These are phyloP conservation scores for Passiflora organensis DNA, from an alignment of 345 rosid genomes.

Conservation along the genomic window DNA sequence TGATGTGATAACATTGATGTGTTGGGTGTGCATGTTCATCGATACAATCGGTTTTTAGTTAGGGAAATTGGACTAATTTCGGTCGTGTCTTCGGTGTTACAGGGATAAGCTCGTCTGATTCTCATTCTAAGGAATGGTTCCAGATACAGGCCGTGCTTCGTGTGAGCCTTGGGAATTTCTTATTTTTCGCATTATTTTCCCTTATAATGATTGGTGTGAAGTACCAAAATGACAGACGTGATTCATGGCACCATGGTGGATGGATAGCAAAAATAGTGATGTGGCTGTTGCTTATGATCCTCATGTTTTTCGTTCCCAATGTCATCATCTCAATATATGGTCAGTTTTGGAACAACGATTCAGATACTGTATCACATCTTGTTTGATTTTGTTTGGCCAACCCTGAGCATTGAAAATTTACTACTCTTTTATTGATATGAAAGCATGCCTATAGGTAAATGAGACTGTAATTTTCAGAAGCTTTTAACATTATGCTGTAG, in stretches of 20 bases:
- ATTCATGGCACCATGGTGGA: slow-evolving; percentile 95
- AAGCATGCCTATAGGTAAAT: no score
- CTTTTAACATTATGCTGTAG: no score
- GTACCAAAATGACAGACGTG: slow-evolving; percentile 88
- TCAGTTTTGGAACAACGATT: slow-evolving; percentile 22
- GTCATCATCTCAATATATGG: slow-evolving; percentile 68
- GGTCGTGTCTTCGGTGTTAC: background rate
- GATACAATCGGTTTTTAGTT: background rate
- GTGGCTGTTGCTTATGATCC: slow-evolving; percentile 76
- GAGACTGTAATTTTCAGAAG: no score
- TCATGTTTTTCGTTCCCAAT: slow-evolving; percentile 88
- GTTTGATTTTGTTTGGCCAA: background rate
- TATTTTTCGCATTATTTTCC: slow-evolving; percentile 65
- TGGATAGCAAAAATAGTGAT: slow-evolving; percentile 84
- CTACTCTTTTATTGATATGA: no score
- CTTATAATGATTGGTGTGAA: slow-evolving; percentile 90
- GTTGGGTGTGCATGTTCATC: no score
- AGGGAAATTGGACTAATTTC: background rate
- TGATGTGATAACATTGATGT: no score
- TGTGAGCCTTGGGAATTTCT: slow-evolving; percentile 84
- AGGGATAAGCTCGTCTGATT: slow-evolving; percentile 79
- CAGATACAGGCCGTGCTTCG: slow-evolving; percentile 92
- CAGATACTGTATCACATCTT: background rate
- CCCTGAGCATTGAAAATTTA: no score
- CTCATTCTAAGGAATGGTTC: slow-evolving; percentile 71